Conservation (phyloP, 192 early-diverging fungal species). For the Entrophospora sp. region DNA sequence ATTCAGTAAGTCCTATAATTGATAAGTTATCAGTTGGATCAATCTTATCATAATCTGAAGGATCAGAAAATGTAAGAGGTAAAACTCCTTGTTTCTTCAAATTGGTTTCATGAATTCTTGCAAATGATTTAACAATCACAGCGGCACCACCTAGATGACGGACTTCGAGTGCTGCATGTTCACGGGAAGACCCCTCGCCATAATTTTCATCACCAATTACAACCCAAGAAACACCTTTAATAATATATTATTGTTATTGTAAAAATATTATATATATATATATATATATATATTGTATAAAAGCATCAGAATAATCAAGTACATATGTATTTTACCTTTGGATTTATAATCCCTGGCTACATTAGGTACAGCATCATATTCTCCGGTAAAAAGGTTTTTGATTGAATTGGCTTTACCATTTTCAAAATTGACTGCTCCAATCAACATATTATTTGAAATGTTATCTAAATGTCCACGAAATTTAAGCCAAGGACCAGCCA, state of each 20-base stretch:
- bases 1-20: slow-evolving; percentile 74
- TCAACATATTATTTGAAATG: slow-evolving; percentile 99
- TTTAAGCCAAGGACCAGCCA: slow-evolving; percentile 86
- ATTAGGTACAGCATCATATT: slow-evolving; percentile 86
- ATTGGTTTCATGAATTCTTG: slow-evolving; percentile 99
- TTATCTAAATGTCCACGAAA: slow-evolving; percentile 98
- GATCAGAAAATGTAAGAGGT: slow-evolving; percentile 90
- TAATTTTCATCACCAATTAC: slow-evolving; percentile 99
- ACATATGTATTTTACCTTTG: slow-evolving; percentile 37
- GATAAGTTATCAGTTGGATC: slow-evolving; percentile 78
- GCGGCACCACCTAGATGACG: slow-evolving; percentile 91
- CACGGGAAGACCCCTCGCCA: slow-evolving; percentile 98
- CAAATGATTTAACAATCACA: slow-evolving; percentile 94
- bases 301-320: background rate
- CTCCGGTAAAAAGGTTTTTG: slow-evolving; percentile 61
- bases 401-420: slow-evolving; percentile 70
- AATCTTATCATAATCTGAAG: slow-evolving; percentile 91
- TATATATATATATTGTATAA: no score
- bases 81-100: slow-evolving; percentile 99
- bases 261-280: background rate
- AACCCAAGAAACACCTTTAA: slow-evolving; percentile 57
- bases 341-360: slow-evolving; percentile 95
- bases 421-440: slow-evolving; percentile 90
- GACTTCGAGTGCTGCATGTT: slow-evolving; percentile 96
- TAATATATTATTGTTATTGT: background rate